A percentile compares a stretch with the other conserved stretches of the same genome.
Evolutionary conservation across 2,329 filamentous ascomycete species (phyloP).

Genomic region (Colletotrichum viniferum): DNA sequence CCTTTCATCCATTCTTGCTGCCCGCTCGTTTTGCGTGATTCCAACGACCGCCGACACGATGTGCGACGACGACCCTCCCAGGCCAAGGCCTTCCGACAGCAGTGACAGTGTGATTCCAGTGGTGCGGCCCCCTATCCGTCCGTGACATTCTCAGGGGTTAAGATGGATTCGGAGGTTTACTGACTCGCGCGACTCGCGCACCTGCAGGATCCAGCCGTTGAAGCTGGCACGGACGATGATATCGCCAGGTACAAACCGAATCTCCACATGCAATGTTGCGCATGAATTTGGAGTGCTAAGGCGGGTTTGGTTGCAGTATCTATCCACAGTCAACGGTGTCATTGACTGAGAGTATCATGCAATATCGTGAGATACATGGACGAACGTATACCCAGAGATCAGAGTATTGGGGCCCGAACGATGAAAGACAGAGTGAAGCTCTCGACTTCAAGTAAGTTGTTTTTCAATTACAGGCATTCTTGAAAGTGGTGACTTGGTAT

Average conservation of each 20-base stretch:
- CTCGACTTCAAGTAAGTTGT: neutral
- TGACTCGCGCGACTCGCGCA: neutral
- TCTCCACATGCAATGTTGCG: neutral
- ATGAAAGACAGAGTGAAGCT: neutral
- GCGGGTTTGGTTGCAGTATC: neutral
- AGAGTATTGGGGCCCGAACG: neutral
- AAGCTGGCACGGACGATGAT: neutral
- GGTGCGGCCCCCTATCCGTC: neutral
- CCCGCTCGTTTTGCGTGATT: neutral
- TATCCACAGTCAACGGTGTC: neutral
- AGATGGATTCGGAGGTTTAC: neutral
- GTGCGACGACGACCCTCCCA: neutral
- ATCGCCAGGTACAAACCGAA: neutral
- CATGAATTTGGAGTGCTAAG: neutral
- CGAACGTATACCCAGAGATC: neutral
- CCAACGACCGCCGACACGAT: neutral
- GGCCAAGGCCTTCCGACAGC: neutral
- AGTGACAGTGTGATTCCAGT: neutral
- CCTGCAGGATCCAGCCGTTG: neutral
- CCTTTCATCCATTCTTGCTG: neutral
- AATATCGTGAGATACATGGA: neutral
- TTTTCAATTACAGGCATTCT: accelerated
- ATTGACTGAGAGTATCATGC: neutral
- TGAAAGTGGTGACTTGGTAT: neutral
- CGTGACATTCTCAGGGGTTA: neutral